phyloP scores from a whole-genome alignment of 768 basidiomycete genomes.

The Rhodotorula toruloides region DNA sequence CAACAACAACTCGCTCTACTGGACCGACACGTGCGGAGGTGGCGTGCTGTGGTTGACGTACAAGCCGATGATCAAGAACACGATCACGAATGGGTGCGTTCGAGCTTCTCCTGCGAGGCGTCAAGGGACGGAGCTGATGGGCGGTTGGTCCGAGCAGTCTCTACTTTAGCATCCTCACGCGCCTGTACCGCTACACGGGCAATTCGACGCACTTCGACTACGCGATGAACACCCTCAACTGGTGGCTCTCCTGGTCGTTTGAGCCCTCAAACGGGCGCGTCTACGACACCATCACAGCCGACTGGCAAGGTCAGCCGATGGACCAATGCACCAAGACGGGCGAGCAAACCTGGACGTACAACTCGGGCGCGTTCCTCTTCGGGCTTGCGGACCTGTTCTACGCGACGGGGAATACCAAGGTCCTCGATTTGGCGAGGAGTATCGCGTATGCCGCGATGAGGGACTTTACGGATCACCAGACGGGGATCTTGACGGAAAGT shows the following conservation, averaged over 20 bases:
- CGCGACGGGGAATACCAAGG: constrained; percentile 8
- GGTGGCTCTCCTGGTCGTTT: constrained; percentile 24
- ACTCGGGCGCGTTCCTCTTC: constrained; percentile 20
- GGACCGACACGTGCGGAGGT: constrained; percentile 23
- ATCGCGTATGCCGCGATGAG: constrained; percentile 26
- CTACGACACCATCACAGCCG: constrained; percentile 13
- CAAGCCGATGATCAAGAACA: constrained; percentile 18
- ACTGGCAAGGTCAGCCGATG: neutral
- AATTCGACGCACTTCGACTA: constrained; percentile 7
- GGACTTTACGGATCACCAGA: constrained; percentile 2
- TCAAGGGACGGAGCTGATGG: neutral
- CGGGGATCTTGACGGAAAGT: constrained; percentile 10
- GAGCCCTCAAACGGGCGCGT: constrained; percentile 15
- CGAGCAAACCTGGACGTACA: constrained; percentile 23
- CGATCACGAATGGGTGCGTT: constrained; percentile 24
- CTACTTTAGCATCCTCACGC: constrained; percentile 21
- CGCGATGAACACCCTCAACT: constrained; percentile 25
- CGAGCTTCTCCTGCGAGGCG: neutral
- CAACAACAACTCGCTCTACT: constrained; percentile 22
- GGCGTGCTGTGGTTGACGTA: constrained; percentile 27
- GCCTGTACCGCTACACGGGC: constrained; percentile 21
- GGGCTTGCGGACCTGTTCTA: constrained; percentile 24
- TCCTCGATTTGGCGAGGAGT: constrained; percentile 14
- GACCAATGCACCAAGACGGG: neutral
- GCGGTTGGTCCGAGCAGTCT: neutral